Percentiles rank a stretch among this genome's conserved stretches.
These are phyloP conservation scores for Sugiyamaella qingdaonensis DNA, from an alignment of 805 yeast genomes.

Conservation along the genomic window DNA sequence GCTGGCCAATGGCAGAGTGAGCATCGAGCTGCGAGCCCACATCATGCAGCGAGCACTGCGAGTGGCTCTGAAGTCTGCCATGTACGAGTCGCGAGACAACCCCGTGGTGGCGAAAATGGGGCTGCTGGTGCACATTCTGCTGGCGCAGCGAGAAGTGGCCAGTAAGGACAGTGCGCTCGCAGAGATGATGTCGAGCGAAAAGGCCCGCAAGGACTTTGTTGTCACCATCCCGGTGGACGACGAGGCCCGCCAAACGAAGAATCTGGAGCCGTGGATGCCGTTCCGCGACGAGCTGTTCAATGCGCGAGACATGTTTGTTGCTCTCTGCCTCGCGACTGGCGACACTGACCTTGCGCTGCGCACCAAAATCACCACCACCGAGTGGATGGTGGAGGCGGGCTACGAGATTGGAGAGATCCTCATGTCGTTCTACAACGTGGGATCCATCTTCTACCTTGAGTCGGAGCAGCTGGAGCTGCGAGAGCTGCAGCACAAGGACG, in stretches of 20 bases:
- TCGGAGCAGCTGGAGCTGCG: slow-evolving; percentile 58
- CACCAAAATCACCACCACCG: slow-evolving; percentile 58
- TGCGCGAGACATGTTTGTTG: slow-evolving; percentile 70
- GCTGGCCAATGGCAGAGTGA: slow-evolving; percentile 44
- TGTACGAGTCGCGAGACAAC: slow-evolving; percentile 44
- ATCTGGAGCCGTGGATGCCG: slow-evolving; percentile 38
- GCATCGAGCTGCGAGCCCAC: slow-evolving; percentile 46
- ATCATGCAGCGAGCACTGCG: slow-evolving; percentile 66
- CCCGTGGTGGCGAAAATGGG: slow-evolving; percentile 52
- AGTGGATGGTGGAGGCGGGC: slow-evolving; percentile 71
- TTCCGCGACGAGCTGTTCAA: slow-evolving; percentile 75
- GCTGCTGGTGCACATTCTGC: slow-evolving; percentile 53
- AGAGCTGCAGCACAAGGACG: slow-evolving; percentile 30
- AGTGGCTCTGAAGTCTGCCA: slow-evolving; percentile 63
- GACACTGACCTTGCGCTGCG: slow-evolving; percentile 58
- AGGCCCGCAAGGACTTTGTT: slow-evolving; percentile 12
- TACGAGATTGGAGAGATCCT: slow-evolving; percentile 60
- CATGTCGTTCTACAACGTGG: slow-evolving; percentile 61
- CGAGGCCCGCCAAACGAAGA: slow-evolving; percentile 8
- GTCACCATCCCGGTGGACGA: slow-evolving; percentile 15
- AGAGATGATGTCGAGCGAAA: slow-evolving; percentile 20
- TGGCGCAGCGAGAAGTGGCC: slow-evolving; percentile 65
- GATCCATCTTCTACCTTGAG: slow-evolving; percentile 62
- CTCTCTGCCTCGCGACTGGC: slow-evolving; percentile 65
- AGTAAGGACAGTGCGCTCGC: slow-evolving; percentile 24